Evolutionary conservation across 2,329 filamentous ascomycete species (phyloP).

Genomic region (Rugonectria rugulosa): DNA sequence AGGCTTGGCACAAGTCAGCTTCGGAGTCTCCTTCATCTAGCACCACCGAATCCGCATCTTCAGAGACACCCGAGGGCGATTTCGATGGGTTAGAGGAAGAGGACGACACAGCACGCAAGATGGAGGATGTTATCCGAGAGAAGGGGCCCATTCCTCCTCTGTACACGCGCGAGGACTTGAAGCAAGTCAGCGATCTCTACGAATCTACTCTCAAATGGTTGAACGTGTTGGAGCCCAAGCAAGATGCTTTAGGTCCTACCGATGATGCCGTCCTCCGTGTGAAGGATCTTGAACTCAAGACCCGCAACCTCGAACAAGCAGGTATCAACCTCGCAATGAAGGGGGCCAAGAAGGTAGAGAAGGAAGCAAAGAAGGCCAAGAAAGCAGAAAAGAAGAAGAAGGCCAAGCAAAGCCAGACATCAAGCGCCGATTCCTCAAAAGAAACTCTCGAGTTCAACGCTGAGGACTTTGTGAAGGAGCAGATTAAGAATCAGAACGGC

Average conservation of each 20-base stretch:
- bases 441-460: constrained; percentile 52
- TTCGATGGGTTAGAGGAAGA: constrained; percentile 85
- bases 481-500: constrained; percentile 42
- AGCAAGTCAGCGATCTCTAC: constrained; percentile 67
- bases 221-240: constrained; percentile 71
- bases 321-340: constrained; percentile 76
- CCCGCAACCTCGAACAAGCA: constrained; percentile 74
- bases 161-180: constrained; percentile 78
- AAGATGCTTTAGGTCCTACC: constrained; percentile 72
- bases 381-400: constrained; percentile 52
- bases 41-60: constrained; percentile 52
- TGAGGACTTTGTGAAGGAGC: constrained; percentile 56
- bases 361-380: constrained; percentile 55
- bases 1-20: constrained; percentile 65
- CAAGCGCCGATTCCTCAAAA: constrained; percentile 44
- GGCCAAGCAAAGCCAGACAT: constrained; percentile 50
- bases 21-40: constrained; percentile 54
- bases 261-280: constrained; percentile 79
- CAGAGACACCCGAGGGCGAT: constrained; percentile 58
- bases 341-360: constrained; percentile 65
- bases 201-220: constrained; percentile 77
- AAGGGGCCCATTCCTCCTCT: constrained; percentile 67
- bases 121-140: constrained; percentile 54
- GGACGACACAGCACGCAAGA: constrained; percentile 51
- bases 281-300: constrained; percentile 74